A percentile compares a stretch with the other conserved stretches of the same genome.
These are phyloP conservation scores for Nicotiana attenuata DNA, from an alignment of 257 asterid species.

Conservation along the genomic window DNA sequence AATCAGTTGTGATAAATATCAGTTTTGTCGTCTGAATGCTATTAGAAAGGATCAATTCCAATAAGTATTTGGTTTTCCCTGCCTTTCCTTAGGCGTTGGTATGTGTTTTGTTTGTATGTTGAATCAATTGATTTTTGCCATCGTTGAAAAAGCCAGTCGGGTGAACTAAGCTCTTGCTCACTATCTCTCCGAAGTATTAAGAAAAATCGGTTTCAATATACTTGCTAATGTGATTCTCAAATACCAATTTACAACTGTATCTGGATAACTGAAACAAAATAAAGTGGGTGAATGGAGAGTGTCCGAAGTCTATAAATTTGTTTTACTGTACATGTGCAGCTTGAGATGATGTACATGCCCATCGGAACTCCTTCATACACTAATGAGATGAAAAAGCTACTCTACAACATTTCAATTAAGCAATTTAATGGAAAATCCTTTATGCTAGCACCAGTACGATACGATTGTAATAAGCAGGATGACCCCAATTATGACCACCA, in stretches of 20 bases:
- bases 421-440: neutral
- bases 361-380: neutral
- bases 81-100: neutral
- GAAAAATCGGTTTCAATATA: too few species aligned
- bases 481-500: slow-evolving; percentile 73
- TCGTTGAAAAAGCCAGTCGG: neutral
- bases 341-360: neutral
- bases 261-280: neutral
- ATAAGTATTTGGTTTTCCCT: too few species aligned
- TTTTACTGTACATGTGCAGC: neutral
- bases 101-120: too few species aligned
- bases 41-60: neutral
- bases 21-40: neutral
- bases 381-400: neutral
- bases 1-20: neutral
- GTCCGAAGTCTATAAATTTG: neutral
- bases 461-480: slow-evolving; percentile 61
- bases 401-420: neutral
- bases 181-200: neutral
- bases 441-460: slow-evolving; percentile 10
- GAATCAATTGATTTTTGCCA: neutral
- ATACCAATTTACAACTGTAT: neutral
- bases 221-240: too few species aligned
- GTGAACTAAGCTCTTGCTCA: too few species aligned
- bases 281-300: neutral